Base-by-base conservation (phyloP, 2,329 filamentous ascomycete species). In the Metarhizium album region DNA sequence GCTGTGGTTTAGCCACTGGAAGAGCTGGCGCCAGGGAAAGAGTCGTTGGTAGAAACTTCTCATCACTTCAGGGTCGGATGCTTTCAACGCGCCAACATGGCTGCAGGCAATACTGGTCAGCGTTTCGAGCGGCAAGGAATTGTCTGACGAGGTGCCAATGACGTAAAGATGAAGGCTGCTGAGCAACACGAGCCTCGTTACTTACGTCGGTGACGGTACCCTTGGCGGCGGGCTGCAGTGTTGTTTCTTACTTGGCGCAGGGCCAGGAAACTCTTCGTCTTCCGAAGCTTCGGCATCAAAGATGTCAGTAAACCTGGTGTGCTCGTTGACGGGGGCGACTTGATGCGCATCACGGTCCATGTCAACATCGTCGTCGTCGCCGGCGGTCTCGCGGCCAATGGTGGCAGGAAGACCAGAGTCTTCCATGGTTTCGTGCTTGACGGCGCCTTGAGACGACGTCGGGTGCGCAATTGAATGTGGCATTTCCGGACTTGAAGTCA, bases 1-100 rank as follows among this genome's bases (percentile, higher is more conserved):
- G 49, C 87, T 88, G 69, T 97, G 93, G 64, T 97, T 98, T 46
- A 98, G 80, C 93, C 93, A 98, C 67, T 96, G 90, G 70, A 96
- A 98, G 20, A 97, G 82, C 54, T 88, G 86, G 53, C 90, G 83
- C 76, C 95, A 98, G 4, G 93, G 93, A 61, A 97, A 97, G 37
- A 98, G 76, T 46, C 93, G 87, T 64, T 95, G 87, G 66, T 98
- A 98, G 72, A 96, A 98, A 56, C 86, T 87, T 60, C 87, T 82
- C 82, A 97, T 90, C 11, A 94, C 79, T 62, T 90, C 87, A 2
- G 87, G 83, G 58, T 95, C 88, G 38, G 82, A 86, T 42, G 78
- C 74, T 37, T 68, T 72, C 33, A 74, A 59, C 0, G 67, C 60
- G 14, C 66, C 53, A 7, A 63, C 49, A 46, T 68, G 66, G 46